These are phyloP conservation scores for Gastroboletus turbinatus DNA, from an alignment of 1,284 basidiomycete species.

Conservation along the genomic window DNA sequence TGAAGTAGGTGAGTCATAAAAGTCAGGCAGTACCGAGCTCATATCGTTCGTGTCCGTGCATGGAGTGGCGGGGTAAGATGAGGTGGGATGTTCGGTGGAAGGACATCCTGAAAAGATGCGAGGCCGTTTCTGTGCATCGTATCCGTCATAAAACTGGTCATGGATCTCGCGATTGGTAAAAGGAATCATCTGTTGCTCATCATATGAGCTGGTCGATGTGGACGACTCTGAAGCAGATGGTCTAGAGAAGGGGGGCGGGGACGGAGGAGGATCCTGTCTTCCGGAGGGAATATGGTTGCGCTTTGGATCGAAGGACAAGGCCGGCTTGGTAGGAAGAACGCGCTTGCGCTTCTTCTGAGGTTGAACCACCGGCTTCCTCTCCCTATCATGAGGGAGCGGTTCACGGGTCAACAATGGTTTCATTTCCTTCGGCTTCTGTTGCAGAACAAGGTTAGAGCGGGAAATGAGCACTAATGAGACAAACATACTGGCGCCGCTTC, in stretches of 20 bases:
- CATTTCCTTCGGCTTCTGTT: slow-evolving; percentile 26
- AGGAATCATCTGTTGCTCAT: slow-evolving; percentile 10
- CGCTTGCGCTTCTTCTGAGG: slow-evolving; percentile 29
- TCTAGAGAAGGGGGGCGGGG: slow-evolving; percentile 6
- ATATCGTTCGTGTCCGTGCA: slow-evolving; percentile 19
- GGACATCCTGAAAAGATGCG: slow-evolving; percentile 13
- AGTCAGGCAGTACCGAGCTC: slow-evolving; percentile 10
- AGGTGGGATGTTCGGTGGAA: slow-evolving; percentile 3
- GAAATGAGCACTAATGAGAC: slow-evolving; percentile 13
- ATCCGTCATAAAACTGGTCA: slow-evolving; percentile 6
- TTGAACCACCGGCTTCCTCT: slow-evolving; percentile 19
- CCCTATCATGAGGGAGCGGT: slow-evolving; percentile 27
- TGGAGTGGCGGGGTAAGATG: slow-evolving; percentile 12
- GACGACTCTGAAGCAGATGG: slow-evolving; percentile 12
- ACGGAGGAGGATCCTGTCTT: slow-evolving; percentile 17
- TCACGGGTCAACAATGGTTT: slow-evolving; percentile 23
- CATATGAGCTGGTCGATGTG: slow-evolving; percentile 7
- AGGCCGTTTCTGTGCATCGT: slow-evolving; percentile 17
- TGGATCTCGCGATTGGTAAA: slow-evolving; percentile 8
- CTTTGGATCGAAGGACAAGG: slow-evolving; percentile 22
- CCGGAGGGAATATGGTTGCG: slow-evolving; percentile 22
- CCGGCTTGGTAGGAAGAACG: slow-evolving; percentile 17
- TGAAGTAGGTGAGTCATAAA: slow-evolving; percentile 26
- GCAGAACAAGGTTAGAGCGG: slow-evolving; percentile 12
- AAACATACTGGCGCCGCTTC: slow-evolving; percentile 24